Evolutionary conservation across 169 alveolate genomes (phyloP), one percentile per base, ranked within the genome.

Genomic region (Plasmodium sp.): DNA sequence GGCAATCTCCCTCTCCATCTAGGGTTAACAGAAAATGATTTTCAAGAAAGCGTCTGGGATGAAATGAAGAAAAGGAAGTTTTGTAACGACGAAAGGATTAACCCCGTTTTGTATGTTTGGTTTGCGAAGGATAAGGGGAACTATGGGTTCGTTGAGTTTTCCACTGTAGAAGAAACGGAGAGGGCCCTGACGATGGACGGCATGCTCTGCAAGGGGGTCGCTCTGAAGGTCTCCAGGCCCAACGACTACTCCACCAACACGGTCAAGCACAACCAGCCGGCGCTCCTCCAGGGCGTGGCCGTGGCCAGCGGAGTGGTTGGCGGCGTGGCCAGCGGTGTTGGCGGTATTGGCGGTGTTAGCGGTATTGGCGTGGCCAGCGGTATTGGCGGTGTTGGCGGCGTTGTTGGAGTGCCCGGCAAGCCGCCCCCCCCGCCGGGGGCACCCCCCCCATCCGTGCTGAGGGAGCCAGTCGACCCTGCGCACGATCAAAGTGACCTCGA

Each of bases 121-220:
- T 98, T 98, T 84, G 99, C 99, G 27, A 97, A 98, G 94, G 99
- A 98, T 88, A 98, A 98, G 84, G 99, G 99, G 36, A 98, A 95
- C 94, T 98, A 98, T 92, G 99, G 99, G 45, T 98, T 98, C 82
- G 98, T 98, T 48, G 99, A 98, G 82, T 98, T 98, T 91, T 97
- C 97, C 16, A 97, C 99, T 14, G 99, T 98, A 1, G 99, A 98
- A 74, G 99, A 98, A 93, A 98, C 99, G 10, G 99, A 98, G 83
- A 83, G 97, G 43, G 99, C 99, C 12, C 94, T 98, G 14, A 94
- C 98, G 7, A 95, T 98, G 98, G 99, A 98, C 73, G 99, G 99
- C 5, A 97, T 98, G 98, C 92, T 94, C 62, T 98, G 99, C 58
- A 95, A 96, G 96, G 99, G 99, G n/a, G 94, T 97, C 5, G 97